Base-by-base conservation (phyloP, 495 filamentous ascomycete genomes). In the Cladorrhinum samala region DNA sequence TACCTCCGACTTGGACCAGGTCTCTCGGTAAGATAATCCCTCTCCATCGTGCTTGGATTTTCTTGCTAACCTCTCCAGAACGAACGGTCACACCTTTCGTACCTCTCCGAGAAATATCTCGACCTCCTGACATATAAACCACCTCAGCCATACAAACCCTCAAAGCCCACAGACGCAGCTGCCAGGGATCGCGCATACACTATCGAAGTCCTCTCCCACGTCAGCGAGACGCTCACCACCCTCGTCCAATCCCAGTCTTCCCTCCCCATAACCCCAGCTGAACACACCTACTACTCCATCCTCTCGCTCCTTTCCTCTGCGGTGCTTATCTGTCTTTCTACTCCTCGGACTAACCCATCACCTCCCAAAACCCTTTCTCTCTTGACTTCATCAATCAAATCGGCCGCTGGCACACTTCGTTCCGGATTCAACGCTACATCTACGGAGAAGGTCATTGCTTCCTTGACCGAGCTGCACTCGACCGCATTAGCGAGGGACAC, bases 31-130 rank as follows among this genome's bases (percentile, higher is more conserved):
- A 44, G 70, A 63, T 1, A 2, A 19, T n/a, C 19, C 19, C n/a
- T 11, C 23, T n/a, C 5, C 19, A 36, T 1, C 38, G 20, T 2
- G 16, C 16, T 5, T 30, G 44, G 3, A 8, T 8, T 17, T 5
- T 33, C 4, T 19, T 44, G 25, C 57, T 53, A 59, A 58, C 37
- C 13, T 13, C 3, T 40, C 4, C 50, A 77, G 74, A 67, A 66
- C 38, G 64, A 62, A 9, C 66, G 75, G 2, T 64, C 63, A 9
- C 75, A 77, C 39, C 50, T 76, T 11, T 51, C 66, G 9, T 57
- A 76, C 41, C 54, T 76, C 6, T 52, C 72, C 2, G 73, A 77
- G 53, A 66, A 67, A 24, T 76, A 72, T 33, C 52, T 72, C 27
- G 75, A 77, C 23, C 53, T 77, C 5, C 53, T 75, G 33, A 48